phyloP scores from a whole-genome alignment of 176 grass and related monocot genomes.

The Alloteropsis semialata region DNA sequence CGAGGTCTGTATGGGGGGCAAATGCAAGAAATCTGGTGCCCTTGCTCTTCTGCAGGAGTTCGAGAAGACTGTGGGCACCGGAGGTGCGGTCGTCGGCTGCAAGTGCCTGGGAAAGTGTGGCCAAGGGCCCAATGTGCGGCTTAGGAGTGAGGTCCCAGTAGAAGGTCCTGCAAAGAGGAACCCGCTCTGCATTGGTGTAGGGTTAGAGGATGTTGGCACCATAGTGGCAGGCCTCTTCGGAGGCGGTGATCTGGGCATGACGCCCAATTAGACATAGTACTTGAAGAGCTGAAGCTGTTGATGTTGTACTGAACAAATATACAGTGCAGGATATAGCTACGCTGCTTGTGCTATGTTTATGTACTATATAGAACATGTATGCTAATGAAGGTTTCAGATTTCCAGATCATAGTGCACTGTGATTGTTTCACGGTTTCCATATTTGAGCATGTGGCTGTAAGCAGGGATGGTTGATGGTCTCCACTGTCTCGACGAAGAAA shows the following conservation, averaged over 20 bases:
- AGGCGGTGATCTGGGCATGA: background rate
- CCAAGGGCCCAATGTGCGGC: conserved; percentile 55
- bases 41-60: conserved; percentile 63
- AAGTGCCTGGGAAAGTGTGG: conserved; percentile 91
- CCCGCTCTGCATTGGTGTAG: conserved; percentile 60
- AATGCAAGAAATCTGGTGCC: conserved; percentile 69
- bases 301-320: conserved; percentile 1
- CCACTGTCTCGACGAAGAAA: background rate
- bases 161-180: conserved; percentile 18
- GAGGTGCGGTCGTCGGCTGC: conserved; percentile 30
- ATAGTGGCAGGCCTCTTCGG: conserved; percentile 46
- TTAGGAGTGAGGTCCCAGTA: background rate
- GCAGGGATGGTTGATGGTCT: background rate
- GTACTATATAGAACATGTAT: background rate
- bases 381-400: background rate
- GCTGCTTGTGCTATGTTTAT: background rate
- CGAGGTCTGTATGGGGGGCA: conserved; percentile 88
- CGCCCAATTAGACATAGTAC: background rate
- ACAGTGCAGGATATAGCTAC: background rate
- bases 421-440: background rate
- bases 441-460: background rate
- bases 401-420: background rate
- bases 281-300: background rate
- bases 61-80: conserved; percentile 33
- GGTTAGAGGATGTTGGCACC: conserved; percentile 63